Base-by-base conservation (phyloP, 1,284 basidiomycete genomes). In the Hymenochaete sp. region DNA sequence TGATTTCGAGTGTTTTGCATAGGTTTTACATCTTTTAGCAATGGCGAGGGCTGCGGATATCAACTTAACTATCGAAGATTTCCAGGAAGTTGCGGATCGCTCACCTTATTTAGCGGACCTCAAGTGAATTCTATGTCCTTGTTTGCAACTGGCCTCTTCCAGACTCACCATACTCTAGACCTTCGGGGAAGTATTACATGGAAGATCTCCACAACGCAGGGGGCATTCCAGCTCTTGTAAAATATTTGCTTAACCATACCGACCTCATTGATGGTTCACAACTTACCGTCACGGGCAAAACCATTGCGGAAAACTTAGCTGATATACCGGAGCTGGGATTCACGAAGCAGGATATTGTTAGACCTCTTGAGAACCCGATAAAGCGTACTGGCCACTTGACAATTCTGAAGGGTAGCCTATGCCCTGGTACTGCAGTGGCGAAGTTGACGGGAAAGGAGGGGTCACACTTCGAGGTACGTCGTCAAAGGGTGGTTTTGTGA, bases 391-490 rank as follows among this genome's bases (percentile, higher is more conserved):
- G 95, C 1, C 95, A 98, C 64, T 67, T 98, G 54, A 87, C 85
- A 21, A 96, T 98, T 60, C 70, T 98, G 56, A 77, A 82, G 45
- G 93, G 93, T 19, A 93, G 87, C 63, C 72, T 98, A 38, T 86
- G 89, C 1, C 93, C 93, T 3, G 91, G 79, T 33, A 85, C 87
- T 4, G 89, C 93, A 28, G 93, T 98, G 9, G 89, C 92, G 42
- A 98, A 98, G 67, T 72, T 98, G 53, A 98, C 95, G 8, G 93
- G 95, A 18, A 96, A 97, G 65, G 95, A 98, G 66, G 95, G 95
- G 3, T 63, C 83, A 39, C 71, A 69, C 29, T 98, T 98, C 60
- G 81, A 88, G 69, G 86, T 84, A 42, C 50, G 68, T 35, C 8
- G 13, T 5, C 5, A n/a, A n/a, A n/a, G 13, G 26, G 3, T 5